A percentile compares a stretch with the other conserved stretches of the same genome.
Evolutionary conservation across 805 yeast species (phyloP).

Genomic region (Candida arabinofermentans): DNA sequence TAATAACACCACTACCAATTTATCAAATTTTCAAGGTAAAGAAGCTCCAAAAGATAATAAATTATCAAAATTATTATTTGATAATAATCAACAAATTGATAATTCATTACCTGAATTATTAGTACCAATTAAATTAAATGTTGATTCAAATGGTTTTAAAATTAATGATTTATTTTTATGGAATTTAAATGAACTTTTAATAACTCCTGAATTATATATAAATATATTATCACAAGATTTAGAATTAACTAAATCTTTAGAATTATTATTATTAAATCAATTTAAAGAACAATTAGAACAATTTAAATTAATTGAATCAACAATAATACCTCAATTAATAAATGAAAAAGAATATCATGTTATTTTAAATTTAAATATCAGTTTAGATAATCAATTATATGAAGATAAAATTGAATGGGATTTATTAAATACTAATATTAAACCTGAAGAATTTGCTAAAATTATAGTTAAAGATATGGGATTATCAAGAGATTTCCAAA

Average conservation of each 20-base stretch:
- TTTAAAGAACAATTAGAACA: constrained; percentile 81
- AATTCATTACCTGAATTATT: constrained; percentile 39
- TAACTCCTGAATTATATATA: constrained; percentile 75
- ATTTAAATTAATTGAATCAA: constrained; percentile 55
- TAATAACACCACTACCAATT: constrained; percentile 14
- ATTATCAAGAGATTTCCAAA: constrained; percentile 75
- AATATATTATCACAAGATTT: constrained; percentile 75
- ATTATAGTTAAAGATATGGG: constrained; percentile 84
- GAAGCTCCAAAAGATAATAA: constrained; percentile 37
- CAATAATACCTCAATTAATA: constrained; percentile 52
- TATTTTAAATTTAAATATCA: constrained; percentile 75
- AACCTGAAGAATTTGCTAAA: constrained; percentile 83
- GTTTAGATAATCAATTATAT: constrained; percentile 74
- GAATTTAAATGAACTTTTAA: constrained; percentile 61
- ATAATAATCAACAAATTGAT: constrained; percentile 30
- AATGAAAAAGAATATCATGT: constrained; percentile 59
- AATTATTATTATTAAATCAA: constrained; percentile 59
- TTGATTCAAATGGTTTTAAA: constrained; percentile 52
- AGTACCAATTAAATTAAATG: constrained; percentile 62
- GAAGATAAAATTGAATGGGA: constrained; percentile 98
- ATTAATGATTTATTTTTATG: constrained; percentile 70
- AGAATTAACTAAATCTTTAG: constrained; percentile 67
- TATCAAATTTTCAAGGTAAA: constrained; percentile 33
- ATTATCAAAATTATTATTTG: constrained; percentile 28
- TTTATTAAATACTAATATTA: constrained; percentile 45